These are phyloP conservation scores for Verbena officinalis DNA, from an alignment of 257 asterid genomes.

Conservation along the genomic window DNA sequence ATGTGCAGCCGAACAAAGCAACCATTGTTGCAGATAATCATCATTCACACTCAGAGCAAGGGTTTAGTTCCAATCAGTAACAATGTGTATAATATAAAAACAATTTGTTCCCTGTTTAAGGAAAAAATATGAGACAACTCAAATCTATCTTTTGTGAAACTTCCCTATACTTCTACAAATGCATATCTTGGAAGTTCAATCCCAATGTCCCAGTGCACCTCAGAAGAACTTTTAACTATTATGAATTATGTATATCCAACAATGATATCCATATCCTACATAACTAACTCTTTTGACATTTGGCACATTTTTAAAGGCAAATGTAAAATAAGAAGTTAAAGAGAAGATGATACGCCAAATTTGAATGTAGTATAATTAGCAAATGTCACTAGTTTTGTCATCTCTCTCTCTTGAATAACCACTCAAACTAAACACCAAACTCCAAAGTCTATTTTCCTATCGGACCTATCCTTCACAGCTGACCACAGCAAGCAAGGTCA, in stretches of 20 bases:
- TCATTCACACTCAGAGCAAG: slow-evolving; percentile 1
- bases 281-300: not conserved
- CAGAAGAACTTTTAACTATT: not conserved
- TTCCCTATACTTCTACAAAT: not conserved
- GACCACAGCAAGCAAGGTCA: slow-evolving; percentile 5
- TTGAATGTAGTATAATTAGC: not conserved
- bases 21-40: not conserved
- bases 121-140: too few species aligned
- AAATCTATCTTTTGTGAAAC: too few species aligned
- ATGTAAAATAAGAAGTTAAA: not conserved
- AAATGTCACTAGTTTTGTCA: not conserved
- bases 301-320: not conserved
- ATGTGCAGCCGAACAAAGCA: slow-evolving; percentile 15
- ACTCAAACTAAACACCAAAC: too few species aligned
- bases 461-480: too few species aligned
- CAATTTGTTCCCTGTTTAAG: too few species aligned
- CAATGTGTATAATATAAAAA: too few species aligned
- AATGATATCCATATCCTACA: slow-evolving; percentile 15
- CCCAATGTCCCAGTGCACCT: slow-evolving; percentile 1
- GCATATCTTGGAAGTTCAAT: not conserved
- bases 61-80: not conserved
- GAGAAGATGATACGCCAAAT: not conserved
- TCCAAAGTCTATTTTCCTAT: too few species aligned
- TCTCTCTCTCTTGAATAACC: not conserved
- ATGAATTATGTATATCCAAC: not conserved